Percentiles rank a stretch among this genome's conserved stretches.
Conservation (phyloP, 1,284 basidiomycete species). For the Cryptococcus jaspeensis region DNA sequence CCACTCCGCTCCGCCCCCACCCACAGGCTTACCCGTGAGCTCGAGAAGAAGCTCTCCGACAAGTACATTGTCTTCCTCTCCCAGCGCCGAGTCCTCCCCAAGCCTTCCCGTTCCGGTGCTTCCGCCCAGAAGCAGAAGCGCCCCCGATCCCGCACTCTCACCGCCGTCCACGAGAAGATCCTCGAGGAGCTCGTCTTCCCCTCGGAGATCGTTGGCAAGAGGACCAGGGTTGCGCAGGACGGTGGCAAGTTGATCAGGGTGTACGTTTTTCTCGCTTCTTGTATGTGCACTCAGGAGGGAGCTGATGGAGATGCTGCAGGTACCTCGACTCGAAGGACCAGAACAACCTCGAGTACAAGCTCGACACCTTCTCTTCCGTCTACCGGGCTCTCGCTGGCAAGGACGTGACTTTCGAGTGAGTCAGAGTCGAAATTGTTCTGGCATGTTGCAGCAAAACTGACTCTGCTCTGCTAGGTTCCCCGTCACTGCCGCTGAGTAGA, state of each 20-base stretch:
- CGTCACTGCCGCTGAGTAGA: conserved; percentile 44
- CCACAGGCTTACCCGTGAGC: conserved; percentile 88
- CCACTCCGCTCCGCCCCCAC: conserved; percentile 1
- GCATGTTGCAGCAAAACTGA: not conserved
- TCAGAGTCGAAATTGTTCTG: not conserved
- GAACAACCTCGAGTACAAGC: conserved; percentile 98
- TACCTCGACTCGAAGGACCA: conserved; percentile 98
- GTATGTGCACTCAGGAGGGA: not conserved
- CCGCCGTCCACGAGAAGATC: conserved; percentile 95
- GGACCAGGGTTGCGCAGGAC: conserved; percentile 85
- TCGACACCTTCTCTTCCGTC: conserved; percentile 54
- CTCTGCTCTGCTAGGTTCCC: conserved; percentile 37
- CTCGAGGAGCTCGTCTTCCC: conserved; percentile 99
- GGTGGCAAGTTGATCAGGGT: conserved; percentile 92
- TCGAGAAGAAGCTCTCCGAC: conserved; percentile 98
- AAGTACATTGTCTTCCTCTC: conserved; percentile 98
- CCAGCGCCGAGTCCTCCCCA: conserved; percentile 97
- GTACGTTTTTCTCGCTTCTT: conserved; percentile 58
- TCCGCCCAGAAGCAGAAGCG: conserved; percentile 82
- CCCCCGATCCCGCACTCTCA: conserved; percentile 94
- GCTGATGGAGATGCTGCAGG: conserved; percentile 53
- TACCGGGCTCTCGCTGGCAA: conserved; percentile 52
- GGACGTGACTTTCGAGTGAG: conserved; percentile 52
- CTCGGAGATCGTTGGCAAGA: conserved; percentile 97
- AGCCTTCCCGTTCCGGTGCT: conserved; percentile 90